Conservation (phyloP, 768 basidiomycete genomes). For the Goffeauzyma gilvescens region DNA sequence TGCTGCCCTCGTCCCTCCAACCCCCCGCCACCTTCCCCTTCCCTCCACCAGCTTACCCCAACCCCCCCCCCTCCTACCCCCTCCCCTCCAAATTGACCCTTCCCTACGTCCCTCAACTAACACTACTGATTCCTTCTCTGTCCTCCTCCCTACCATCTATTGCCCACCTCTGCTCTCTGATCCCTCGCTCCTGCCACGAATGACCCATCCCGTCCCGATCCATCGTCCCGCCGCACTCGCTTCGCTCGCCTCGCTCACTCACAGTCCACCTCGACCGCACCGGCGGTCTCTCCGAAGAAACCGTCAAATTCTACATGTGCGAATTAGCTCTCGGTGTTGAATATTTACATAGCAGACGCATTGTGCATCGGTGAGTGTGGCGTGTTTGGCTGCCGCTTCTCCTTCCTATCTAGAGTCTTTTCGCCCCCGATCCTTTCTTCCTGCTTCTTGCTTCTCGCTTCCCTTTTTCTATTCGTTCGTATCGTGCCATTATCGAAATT, state of each 20-base stretch:
- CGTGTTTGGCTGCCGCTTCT: too few species aligned
- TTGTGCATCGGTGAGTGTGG: slow-evolving; percentile 71
- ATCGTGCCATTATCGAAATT: too few species aligned
- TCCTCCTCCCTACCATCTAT: neutral
- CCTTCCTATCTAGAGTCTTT: too few species aligned
- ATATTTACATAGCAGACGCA: slow-evolving; percentile 77
- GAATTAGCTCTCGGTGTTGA: slow-evolving; percentile 72
- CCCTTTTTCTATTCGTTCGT: neutral
- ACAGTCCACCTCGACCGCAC: slow-evolving; percentile 75
- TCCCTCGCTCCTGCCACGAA: neutral
- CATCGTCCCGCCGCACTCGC: too few species aligned
- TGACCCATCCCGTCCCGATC: too few species aligned
- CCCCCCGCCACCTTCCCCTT: neutral
- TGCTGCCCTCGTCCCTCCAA: neutral
- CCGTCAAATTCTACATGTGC: slow-evolving; percentile 71
- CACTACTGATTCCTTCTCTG: too few species aligned
- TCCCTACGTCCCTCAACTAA: too few species aligned
- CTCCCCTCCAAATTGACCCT: too few species aligned
- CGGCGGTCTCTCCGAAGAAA: slow-evolving; percentile 53
- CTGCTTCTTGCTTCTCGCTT: neutral
- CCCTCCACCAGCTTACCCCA: too few species aligned
- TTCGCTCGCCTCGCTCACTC: slow-evolving; percentile 10
- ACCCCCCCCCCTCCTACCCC: too few species aligned
- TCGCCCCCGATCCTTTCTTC: too few species aligned
- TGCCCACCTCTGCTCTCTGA: neutral